Conservation (phyloP, 176 grass and related monocot species). For the Poa pratensis region DNA sequence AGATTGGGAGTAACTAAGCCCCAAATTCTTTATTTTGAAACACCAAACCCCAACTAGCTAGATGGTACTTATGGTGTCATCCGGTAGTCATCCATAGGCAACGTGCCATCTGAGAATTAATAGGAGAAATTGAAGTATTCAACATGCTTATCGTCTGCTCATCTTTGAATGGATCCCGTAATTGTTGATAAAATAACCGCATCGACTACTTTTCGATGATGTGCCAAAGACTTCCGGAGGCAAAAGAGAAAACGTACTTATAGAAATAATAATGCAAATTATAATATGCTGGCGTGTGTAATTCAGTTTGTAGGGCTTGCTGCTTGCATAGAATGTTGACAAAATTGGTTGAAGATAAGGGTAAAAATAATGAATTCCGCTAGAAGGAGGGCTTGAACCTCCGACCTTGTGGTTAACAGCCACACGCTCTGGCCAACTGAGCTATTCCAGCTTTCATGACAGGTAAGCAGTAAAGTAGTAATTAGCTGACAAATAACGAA, state of each 20-base stretch:
- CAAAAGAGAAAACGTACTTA: neutral
- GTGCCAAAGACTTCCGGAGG: neutral
- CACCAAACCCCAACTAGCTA: neutral
- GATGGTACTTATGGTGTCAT: neutral
- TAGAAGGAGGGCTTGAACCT: conserved; percentile 30
- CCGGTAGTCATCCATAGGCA: neutral
- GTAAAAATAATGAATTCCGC: neutral
- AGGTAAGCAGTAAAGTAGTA: neutral
- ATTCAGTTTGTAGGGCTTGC: neutral
- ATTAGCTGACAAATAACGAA: no score
- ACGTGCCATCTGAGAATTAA: neutral
- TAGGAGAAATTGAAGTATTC: neutral
- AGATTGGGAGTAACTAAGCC: neutral
- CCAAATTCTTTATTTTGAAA: neutral
- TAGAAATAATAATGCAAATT: neutral
- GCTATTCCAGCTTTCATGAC: conserved; percentile 57
- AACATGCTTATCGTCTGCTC: neutral
- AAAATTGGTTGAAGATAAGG: no score
- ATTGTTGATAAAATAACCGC: neutral
- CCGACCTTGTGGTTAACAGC: conserved; percentile 76
- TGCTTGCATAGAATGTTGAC: no score
- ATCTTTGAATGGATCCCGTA: neutral
- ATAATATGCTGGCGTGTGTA: neutral
- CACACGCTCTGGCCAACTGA: conserved; percentile 81
- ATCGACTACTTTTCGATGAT: neutral